These are phyloP conservation scores for Allantophomopsis lycopodina DNA, from an alignment of 2,329 filamentous ascomycete genomes.

Conservation along the genomic window DNA sequence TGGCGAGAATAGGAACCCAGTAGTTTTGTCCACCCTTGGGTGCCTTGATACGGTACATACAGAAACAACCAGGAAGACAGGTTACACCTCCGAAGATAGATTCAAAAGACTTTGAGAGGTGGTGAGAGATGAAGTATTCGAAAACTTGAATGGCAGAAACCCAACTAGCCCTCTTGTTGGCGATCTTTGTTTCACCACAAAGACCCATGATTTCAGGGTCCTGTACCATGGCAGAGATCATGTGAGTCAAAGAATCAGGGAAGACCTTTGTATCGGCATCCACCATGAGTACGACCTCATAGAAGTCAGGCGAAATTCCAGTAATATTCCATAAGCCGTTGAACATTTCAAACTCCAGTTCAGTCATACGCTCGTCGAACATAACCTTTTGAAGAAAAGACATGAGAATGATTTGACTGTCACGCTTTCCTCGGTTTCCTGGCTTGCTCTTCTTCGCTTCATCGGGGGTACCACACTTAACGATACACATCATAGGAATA, in stretches of 20 bases:
- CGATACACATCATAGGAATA: conserved; percentile 92
- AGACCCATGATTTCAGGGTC: conserved; percentile 99
- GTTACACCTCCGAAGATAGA: conserved; percentile 98
- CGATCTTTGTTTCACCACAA: conserved; percentile 98
- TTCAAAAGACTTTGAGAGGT: conserved; percentile 93
- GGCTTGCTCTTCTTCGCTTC: conserved; percentile 75
- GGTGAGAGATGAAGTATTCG: conserved; percentile 98
- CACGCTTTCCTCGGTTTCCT: conserved; percentile 94
- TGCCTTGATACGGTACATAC: conserved; percentile 99
- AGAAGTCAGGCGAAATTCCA: conserved; percentile 95
- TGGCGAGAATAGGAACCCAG: conserved; percentile 97
- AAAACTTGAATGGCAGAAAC: conserved; percentile 98
- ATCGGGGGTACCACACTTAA: conserved; percentile 89
- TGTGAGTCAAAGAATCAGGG: conserved; percentile 95
- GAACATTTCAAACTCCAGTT: conserved; percentile 99
- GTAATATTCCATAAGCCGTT: conserved; percentile 98
- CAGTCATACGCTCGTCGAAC: conserved; percentile 99
- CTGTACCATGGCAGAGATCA: conserved; percentile 98
- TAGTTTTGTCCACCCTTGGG: conserved; percentile 98
- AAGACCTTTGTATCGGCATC: conserved; percentile 99
- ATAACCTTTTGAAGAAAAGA: conserved; percentile 99
- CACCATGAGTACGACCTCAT: conserved; percentile 97
- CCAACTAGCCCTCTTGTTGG: conserved; percentile 92
- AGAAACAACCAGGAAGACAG: conserved; percentile 96
- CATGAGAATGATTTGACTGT: conserved; percentile 98